phyloP scores from a whole-genome alignment of 805 yeast species.

The Starmerella potacharoeniae region DNA sequence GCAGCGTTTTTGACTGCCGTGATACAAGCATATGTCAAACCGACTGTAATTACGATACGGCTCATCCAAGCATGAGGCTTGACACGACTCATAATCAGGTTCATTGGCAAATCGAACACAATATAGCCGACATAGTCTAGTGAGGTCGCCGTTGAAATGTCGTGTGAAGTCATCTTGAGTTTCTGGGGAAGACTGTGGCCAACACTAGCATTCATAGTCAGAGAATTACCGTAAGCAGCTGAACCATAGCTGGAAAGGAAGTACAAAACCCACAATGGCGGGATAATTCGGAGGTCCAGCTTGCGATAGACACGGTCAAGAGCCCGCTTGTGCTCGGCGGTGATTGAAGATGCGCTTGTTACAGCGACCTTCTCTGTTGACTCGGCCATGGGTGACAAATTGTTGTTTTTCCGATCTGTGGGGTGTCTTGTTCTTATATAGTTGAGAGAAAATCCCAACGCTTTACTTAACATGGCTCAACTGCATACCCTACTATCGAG shows the following conservation, averaged over 20 bases:
- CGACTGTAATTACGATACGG: conserved; percentile 66
- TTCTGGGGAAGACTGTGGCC: conserved; percentile 51
- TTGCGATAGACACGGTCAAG: conserved; percentile 34
- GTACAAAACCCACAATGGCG: conserved; percentile 71
- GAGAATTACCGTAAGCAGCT: conserved; percentile 62
- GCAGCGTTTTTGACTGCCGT: conserved; percentile 43
- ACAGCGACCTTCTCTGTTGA: neutral
- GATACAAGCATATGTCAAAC: conserved; percentile 66
- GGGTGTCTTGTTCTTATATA: neutral
- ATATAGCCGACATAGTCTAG: conserved; percentile 74
- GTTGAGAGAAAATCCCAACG: neutral
- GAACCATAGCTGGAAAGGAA: conserved; percentile 70
- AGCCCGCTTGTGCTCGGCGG: neutral
- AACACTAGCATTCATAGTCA: conserved; percentile 59
- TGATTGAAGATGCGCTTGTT: neutral
- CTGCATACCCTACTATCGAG: neutral
- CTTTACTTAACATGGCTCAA: conserved; percentile 1
- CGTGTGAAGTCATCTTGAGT: conserved; percentile 42
- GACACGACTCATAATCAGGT: conserved; percentile 66
- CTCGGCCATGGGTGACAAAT: neutral
- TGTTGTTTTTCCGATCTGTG: neutral
- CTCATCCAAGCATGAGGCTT: conserved; percentile 81
- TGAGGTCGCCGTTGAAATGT: conserved; percentile 65
- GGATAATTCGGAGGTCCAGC: conserved; percentile 61
- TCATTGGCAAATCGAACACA: conserved; percentile 80